phyloP scores from a whole-genome alignment of 2,329 filamentous ascomycete genomes.

The Calonectria honghensis region DNA sequence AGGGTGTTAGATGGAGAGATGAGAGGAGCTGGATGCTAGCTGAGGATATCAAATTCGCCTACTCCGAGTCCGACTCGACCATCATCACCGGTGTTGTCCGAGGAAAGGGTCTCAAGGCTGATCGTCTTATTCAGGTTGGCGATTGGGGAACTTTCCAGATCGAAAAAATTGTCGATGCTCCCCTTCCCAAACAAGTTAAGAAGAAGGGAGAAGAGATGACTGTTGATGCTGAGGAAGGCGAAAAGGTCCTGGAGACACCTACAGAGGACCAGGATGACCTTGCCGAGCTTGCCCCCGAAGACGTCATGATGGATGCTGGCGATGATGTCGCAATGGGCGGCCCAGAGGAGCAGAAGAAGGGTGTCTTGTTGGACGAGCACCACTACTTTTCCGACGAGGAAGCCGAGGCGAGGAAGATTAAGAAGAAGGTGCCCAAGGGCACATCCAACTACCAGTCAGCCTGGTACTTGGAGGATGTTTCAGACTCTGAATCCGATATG shows the following conservation, averaged over 20 bases:
- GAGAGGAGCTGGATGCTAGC: slow-evolving; percentile 96
- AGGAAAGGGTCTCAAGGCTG: slow-evolving; percentile 90
- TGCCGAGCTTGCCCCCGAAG: slow-evolving; percentile 89
- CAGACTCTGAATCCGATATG: slow-evolving; percentile 89
- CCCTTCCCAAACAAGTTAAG: slow-evolving; percentile 76
- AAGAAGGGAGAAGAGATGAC: slow-evolving; percentile 82
- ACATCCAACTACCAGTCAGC: slow-evolving; percentile 96
- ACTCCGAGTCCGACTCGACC: slow-evolving; percentile 76
- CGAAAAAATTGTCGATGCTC: slow-evolving; percentile 88
- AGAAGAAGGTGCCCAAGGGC: slow-evolving; percentile 88
- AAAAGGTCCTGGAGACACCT: slow-evolving; percentile 81
- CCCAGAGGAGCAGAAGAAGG: slow-evolving; percentile 79
- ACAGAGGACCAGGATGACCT: slow-evolving; percentile 89
- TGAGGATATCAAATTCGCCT: slow-evolving; percentile 85
- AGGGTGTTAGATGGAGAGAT: slow-evolving; percentile 96
- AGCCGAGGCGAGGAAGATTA: slow-evolving; percentile 68
- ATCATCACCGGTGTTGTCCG: slow-evolving; percentile 89
- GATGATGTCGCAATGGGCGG: slow-evolving; percentile 62
- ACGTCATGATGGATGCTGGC: slow-evolving; percentile 82
- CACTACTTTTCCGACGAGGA: slow-evolving; percentile 95
- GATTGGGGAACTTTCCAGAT: slow-evolving; percentile 97
- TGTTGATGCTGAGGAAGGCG: slow-evolving; percentile 76
- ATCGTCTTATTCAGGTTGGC: slow-evolving; percentile 91
- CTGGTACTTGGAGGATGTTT: slow-evolving; percentile 91
- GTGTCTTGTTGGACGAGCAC: slow-evolving; percentile 95